Evolutionary conservation across 257 asterid genomes (phyloP), one percentile per base, ranked within the genome.

Genomic region (Verbascum thapsus): DNA sequence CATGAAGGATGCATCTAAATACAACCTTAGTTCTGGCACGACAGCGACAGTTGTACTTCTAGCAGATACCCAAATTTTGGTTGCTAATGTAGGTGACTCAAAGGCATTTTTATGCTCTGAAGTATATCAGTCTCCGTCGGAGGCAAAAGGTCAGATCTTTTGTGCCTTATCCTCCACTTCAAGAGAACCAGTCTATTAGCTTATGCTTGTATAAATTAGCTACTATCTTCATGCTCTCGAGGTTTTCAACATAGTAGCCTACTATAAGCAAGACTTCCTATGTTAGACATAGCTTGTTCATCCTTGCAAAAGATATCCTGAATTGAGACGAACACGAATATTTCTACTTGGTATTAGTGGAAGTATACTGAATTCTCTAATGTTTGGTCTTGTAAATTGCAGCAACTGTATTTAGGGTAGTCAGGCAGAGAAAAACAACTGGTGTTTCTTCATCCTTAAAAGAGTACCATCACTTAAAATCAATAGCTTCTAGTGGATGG

Each of bases 51-150:
- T 89, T 64, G 82, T 85, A 54, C 96, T 92, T 64, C 69, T 71
- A 38, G 97, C 95, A 54, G 94, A 85, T 61, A 66, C 68, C 74
- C 94, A 89, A 65, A n/a, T n/a, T n/a, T n/a, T n/a, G n/a, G n/a
- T n/a, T n/a, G n/a, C n/a, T n/a, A n/a, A n/a, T n/a, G n/a, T n/a
- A n/a, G n/a, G n/a, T n/a, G n/a, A n/a, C n/a, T n/a, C n/a, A n/a
- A 92, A 92, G 84, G 97, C 99, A n/a, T n/a, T n/a, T 75, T 53
- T 92, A 78, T 92, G 99, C 88, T 83, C 99, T 63, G 96, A 89
- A 79, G 80, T 75, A 57, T 80, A 78, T 64, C 94, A 87, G 69
- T 68, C 95, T 77, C 94, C 95, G 19, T 68, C 75, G 22, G 97
- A 87, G 83, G 94, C 95, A 62, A 85, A 83, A 89, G 99, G 99